Percentiles rank a stretch among this genome's conserved stretches.
Evolutionary conservation across 2,329 filamentous ascomycete genomes (phyloP).

Genomic region (Alternaria triticina): DNA sequence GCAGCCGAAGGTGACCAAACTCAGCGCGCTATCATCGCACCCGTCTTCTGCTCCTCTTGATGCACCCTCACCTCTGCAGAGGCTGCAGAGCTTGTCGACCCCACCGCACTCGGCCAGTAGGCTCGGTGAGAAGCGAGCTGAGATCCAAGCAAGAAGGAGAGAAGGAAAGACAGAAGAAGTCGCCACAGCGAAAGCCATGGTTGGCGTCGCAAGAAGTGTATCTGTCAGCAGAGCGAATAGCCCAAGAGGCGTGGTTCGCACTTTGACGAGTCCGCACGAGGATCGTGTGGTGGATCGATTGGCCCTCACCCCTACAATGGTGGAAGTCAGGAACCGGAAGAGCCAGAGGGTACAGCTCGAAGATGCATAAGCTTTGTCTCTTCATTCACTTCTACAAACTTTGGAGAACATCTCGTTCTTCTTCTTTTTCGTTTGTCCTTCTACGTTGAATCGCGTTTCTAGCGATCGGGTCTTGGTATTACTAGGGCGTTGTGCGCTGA

Average conservation of each 20-base stretch:
- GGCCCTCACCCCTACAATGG: constrained; percentile 43
- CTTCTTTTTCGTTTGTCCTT: not conserved
- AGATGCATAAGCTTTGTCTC: constrained; percentile 30
- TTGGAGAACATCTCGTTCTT: not conserved
- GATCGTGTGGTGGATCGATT: constrained; percentile 36
- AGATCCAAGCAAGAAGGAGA: constrained; percentile 8
- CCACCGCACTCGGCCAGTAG: constrained; percentile 24
- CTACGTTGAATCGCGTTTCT: not conserved
- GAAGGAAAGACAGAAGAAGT: constrained; percentile 1
- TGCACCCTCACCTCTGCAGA: constrained; percentile 25
- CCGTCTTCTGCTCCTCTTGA: constrained; percentile 38
- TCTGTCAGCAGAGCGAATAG: constrained; percentile 39
- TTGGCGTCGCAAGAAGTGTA: constrained; percentile 43
- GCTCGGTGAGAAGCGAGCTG: constrained; percentile 19
- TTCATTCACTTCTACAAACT: constrained; percentile 1
- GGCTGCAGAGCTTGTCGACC: constrained; percentile 22
- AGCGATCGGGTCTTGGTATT: constrained; percentile 2
- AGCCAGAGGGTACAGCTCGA: constrained; percentile 46
- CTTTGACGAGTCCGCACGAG: constrained; percentile 9
- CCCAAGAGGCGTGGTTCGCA: constrained; percentile 26
- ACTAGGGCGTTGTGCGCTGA: constrained; percentile 3
- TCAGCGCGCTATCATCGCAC: constrained; percentile 36
- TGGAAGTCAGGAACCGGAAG: constrained; percentile 45
- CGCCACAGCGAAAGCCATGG: constrained; percentile 26
- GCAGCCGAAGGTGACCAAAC: constrained; percentile 33